Evolutionary conservation across 768 basidiomycete genomes (phyloP).

Genomic region (Sarcomyxa edulis): DNA sequence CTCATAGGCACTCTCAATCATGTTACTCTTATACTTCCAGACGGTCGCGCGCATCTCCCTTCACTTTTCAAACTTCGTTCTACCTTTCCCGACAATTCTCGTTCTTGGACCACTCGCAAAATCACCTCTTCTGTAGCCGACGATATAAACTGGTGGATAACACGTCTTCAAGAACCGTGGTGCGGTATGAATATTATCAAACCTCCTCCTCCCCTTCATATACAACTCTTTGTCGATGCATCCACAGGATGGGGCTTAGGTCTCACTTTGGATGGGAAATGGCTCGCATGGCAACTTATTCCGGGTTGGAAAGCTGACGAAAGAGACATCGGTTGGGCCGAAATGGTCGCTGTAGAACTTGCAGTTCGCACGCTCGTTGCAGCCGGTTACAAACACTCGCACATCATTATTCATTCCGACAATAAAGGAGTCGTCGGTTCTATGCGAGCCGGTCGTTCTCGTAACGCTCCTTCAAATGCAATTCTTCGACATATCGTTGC

Average conservation of each 20-base stretch:
- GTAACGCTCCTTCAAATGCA: slow-evolving; percentile 13
- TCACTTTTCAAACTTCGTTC: slow-evolving; percentile 19
- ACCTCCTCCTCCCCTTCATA: slow-evolving; percentile 1
- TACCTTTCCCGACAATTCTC: slow-evolving; percentile 4
- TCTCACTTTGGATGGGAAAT: slow-evolving; percentile 8
- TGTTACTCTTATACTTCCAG: slow-evolving; percentile 16
- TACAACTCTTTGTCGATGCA: slow-evolving; percentile 16
- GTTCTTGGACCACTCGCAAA: neutral
- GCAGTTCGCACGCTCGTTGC: slow-evolving; percentile 10
- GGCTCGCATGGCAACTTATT: slow-evolving; percentile 14
- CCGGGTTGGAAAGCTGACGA: slow-evolving; percentile 10
- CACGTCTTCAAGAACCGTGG: neutral
- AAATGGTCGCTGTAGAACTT: slow-evolving; percentile 19
- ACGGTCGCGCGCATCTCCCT: slow-evolving; percentile 15
- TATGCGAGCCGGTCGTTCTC: slow-evolving; percentile 11
- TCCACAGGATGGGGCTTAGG: slow-evolving; percentile 16
- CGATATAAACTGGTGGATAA: slow-evolving; percentile 25
- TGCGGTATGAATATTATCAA: slow-evolving; percentile 1
- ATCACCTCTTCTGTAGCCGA: slow-evolving; percentile 13
- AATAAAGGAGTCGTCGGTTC: slow-evolving; percentile 24
- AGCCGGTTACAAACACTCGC: slow-evolving; percentile 2
- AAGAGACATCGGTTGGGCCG: slow-evolving; percentile 20
- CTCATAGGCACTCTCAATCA: slow-evolving; percentile 27
- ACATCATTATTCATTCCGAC: slow-evolving; percentile 18
- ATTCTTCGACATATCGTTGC: neutral